Evolutionary conservation across 768 basidiomycete species (phyloP).

Genomic region (Gloeophyllum trabeum): DNA sequence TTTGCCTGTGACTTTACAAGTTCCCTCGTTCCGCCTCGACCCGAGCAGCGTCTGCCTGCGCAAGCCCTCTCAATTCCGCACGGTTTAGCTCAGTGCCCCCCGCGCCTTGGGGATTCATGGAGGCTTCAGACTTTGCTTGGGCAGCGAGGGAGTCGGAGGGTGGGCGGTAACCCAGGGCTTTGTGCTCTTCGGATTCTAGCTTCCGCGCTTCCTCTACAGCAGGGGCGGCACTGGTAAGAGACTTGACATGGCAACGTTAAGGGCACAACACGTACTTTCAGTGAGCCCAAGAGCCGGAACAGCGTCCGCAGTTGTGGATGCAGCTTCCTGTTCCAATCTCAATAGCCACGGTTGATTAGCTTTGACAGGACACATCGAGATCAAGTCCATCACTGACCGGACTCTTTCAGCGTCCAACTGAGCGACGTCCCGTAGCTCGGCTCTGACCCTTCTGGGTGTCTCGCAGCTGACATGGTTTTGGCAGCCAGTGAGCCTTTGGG

Average conservation of each 20-base stretch:
- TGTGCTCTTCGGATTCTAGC: constrained; percentile 12
- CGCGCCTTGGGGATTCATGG: neutral
- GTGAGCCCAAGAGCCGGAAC: too few species aligned
- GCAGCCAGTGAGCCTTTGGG: constrained; percentile 23
- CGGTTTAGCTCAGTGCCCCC: neutral
- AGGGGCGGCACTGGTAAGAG: too few species aligned
- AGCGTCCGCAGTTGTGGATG: neutral
- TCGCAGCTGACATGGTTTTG: constrained; percentile 20
- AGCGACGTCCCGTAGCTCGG: neutral
- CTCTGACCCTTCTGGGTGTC: constrained; percentile 12
- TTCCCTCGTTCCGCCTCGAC: too few species aligned
- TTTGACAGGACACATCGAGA: too few species aligned
- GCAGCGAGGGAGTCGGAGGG: constrained; percentile 12
- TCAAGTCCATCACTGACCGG: neutral
- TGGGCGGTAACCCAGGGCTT: constrained; percentile 10
- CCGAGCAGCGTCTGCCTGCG: constrained; percentile 9
- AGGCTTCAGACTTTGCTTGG: constrained; percentile 6
- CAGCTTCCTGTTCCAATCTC: too few species aligned
- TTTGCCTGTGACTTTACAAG: too few species aligned
- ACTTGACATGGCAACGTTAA: too few species aligned
- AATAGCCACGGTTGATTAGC: too few species aligned
- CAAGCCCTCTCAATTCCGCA: constrained; percentile 8
- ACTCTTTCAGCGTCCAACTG: neutral
- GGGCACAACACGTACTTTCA: too few species aligned
- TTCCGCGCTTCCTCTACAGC: constrained; percentile 4